Conservation (phyloP, 2,329 filamentous ascomycete genomes). For the Fusarium euwallaceae region DNA sequence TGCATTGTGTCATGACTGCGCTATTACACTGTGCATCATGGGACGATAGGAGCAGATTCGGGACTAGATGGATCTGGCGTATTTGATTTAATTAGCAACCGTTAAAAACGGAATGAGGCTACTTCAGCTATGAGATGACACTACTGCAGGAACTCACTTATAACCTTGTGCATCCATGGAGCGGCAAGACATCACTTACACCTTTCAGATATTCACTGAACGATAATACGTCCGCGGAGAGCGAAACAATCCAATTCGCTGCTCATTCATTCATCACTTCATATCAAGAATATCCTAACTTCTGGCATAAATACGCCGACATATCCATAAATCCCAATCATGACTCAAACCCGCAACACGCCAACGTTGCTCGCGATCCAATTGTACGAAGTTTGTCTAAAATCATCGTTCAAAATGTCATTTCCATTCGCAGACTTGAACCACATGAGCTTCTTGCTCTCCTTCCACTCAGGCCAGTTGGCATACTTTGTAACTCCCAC, state of each 20-base stretch:
- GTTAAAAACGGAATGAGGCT: not conserved
- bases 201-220: not conserved
- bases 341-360: conserved; percentile 38
- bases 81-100: not conserved
- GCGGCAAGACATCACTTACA: not conserved
- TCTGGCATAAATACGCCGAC: not conserved
- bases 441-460: conserved; percentile 63
- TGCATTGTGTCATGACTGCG: conserved; percentile 25
- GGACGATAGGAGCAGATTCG: not conserved
- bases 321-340: not conserved
- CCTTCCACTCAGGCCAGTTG: conserved; percentile 59
- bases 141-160: not conserved
- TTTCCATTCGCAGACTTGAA: conserved; percentile 54
- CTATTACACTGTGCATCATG: conserved; percentile 34
- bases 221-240: not conserved
- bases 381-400: conserved; percentile 49
- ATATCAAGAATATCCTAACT: not conserved
- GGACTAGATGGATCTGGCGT: not conserved
- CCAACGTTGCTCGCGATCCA: conserved; percentile 46
- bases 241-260: not conserved
- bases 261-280: not conserved
- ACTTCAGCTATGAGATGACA: not conserved
- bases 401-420: conserved; percentile 53
- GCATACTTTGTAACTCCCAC: conserved; percentile 56
- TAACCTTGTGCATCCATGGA: not conserved